A percentile compares a stretch with the other conserved stretches of the same genome.
Conservation (phyloP, 2,329 filamentous ascomycete genomes). For the Trichoderma pleuroti region DNA sequence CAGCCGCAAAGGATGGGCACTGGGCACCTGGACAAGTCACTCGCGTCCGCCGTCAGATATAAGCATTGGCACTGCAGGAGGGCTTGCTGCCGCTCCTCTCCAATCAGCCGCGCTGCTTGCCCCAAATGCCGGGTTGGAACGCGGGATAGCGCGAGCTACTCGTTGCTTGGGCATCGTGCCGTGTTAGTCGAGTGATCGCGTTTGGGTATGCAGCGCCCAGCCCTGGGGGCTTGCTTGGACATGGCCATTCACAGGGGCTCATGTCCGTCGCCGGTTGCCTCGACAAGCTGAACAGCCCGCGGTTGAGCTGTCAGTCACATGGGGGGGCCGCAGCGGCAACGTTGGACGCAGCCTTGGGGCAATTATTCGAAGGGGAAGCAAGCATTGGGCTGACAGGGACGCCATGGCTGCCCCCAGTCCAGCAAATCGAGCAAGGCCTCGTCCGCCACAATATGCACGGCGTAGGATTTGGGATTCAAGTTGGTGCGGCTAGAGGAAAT, state of each 20-base stretch:
- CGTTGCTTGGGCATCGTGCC: background rate
- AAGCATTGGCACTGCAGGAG: conserved; percentile 8
- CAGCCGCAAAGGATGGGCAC: conserved; percentile 8
- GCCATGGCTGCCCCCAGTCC: background rate
- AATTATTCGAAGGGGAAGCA: background rate
- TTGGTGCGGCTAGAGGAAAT: background rate
- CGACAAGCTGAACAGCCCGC: background rate
- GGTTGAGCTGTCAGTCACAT: background rate
- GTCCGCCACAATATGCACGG: conserved; percentile 12
- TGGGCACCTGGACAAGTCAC: background rate
- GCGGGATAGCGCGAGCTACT: background rate
- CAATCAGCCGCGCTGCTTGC: background rate
- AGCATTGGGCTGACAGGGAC: conserved; percentile 1
- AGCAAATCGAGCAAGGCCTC: conserved; percentile 12
- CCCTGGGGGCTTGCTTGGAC: background rate
- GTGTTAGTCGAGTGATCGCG: background rate
- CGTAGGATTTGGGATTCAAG: background rate
- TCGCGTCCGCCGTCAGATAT: background rate
- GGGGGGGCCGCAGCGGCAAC: background rate
- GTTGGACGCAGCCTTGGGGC: background rate
- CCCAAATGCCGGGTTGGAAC: background rate
- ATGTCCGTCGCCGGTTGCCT: background rate
- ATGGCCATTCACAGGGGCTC: background rate
- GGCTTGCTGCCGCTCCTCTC: background rate
- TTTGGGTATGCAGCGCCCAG: background rate